Evolutionary conservation across 345 rosid genomes (phyloP).

Genomic region (sweet orange (Citrus sinensis)): DVS_A1.0 CM039164.1:120501-121000

Average conservation of each 20-base stretch:
- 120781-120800: neutral
- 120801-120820: neutral
- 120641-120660: neutral
- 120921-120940: neutral
- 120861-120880: neutral
- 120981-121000: neutral
- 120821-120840: neutral
- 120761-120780: constrained; percentile 72
- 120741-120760: constrained; percentile 43
- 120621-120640: too few relatives aligned
- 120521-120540: neutral
- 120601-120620: too few relatives aligned
- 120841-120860: neutral
- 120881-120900: neutral
- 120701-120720: neutral
- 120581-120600: neutral
- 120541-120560: neutral
- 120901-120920: neutral
- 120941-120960: neutral
- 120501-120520: neutral
- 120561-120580: neutral
- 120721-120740: constrained; percentile 28
- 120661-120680: neutral
- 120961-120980: neutral
- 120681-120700: too few relatives aligned